Base-by-base conservation (phyloP, 176 grass and related monocot species). In the Dendrocalamus sinicus region DNA sequence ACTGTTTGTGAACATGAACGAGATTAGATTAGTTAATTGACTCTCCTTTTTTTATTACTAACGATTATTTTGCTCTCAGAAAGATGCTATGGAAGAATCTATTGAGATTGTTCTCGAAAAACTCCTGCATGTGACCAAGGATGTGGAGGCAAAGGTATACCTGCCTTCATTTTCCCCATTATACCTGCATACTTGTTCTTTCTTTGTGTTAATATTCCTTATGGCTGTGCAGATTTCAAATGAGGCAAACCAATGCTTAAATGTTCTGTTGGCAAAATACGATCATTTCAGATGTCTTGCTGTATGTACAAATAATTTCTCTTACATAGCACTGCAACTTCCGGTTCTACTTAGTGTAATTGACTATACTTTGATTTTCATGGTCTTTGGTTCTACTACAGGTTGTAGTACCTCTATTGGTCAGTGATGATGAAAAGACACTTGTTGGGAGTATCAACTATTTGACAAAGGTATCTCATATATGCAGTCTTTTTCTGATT, bases 61-160 rank as follows among this genome's bases (percentile, higher is more conserved):
- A 76, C 53, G 50, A 39, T 72, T 87, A 76, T 88, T 93, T 87
- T 79, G 40, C 61, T 89, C 48, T 60, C 92, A 99, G 96, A 96
- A 96, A 89, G 86, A 86, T 82, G 86, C 76, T 64, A 94, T 96
- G 92, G 94, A 99, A 90, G 94, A 92, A 47, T 99, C 94, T 45
- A 88, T 92, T 40, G 96, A 99, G 87, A 99, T 99, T 92, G 91
- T 99, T 86, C 78, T 99, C 62, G 96, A 96, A 88, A 99, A 99
- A 81, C 87, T 99, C 26, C 66, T 99, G 76, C 94, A 99, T 83
- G 93, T 90, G 39, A 94, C 94, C 51, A 96, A 92, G 83, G 96
- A 99, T 91, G 73, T 26, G 61, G 84, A 86, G 35, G 84, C 84
- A 37, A 99, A 99, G 93, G 96, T 99, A 90, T 46, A 15, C 48